Percentiles rank a stretch among this genome's conserved stretches.
Conservation (phyloP, 2,329 filamentous ascomycete species). For the Grosmannia penicillata region DNA sequence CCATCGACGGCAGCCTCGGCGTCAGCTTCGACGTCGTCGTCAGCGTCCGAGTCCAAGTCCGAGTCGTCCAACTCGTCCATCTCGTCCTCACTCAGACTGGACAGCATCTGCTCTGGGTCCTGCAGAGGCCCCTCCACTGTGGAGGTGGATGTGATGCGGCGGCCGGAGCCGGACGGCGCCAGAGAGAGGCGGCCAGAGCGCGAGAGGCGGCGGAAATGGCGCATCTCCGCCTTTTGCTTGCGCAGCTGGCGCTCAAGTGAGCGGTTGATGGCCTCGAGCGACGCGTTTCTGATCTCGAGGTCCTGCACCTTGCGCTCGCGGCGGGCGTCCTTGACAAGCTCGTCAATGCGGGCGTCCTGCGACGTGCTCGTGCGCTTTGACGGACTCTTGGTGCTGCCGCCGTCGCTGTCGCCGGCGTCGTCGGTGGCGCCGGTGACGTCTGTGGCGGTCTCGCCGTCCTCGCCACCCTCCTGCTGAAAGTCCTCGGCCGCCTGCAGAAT, state of each 20-base stretch:
- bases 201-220: constrained; percentile 74
- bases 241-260: constrained; percentile 82
- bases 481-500: constrained; percentile 43
- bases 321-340: constrained; percentile 74
- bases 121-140: constrained; percentile 23
- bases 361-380: constrained; percentile 15
- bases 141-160: constrained; percentile 27
- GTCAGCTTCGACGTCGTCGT: constrained; percentile 19
- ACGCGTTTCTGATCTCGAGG: constrained; percentile 91
- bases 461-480: constrained; percentile 14
- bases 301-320: constrained; percentile 91
- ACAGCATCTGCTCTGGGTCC: constrained; percentile 28
- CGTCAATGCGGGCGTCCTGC: constrained; percentile 51
- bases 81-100: constrained; percentile 35
- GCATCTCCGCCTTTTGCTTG: constrained; percentile 78
- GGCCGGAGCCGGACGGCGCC: constrained; percentile 19
- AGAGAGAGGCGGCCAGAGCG: constrained; percentile 62
- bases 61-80: constrained; percentile 10
- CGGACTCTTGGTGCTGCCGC: constrained; percentile 1
- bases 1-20: not conserved
- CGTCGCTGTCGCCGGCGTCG: constrained; percentile 10
- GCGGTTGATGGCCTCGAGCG: constrained; percentile 85
- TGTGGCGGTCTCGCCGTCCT: constrained; percentile 14
- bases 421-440: not conserved
- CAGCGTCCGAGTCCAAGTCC: not conserved